Evolutionary conservation across 306 rosid genomes (phyloP), one percentile per base, ranked within the genome.

Genomic region (Canavalia ensiformis): DNA sequence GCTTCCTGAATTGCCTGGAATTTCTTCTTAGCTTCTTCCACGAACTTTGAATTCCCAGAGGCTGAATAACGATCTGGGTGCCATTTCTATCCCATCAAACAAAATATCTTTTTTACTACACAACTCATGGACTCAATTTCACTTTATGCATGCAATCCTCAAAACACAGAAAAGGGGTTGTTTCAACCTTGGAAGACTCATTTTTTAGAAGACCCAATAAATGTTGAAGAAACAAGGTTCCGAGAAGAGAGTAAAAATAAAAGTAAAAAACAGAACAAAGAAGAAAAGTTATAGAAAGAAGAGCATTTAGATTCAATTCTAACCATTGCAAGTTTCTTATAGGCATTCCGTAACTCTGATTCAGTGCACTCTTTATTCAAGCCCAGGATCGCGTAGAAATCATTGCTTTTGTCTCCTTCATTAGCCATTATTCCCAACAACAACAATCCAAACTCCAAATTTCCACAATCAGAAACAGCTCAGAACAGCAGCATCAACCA

Each of bases 11-110:
- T 96, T 8, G 87, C 86, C 85, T 96, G 99, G 42, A 96, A 96
- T 83, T 96, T 93, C 87, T 81, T 89, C 90, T 93, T 96, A 35
- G 99, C 88, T 70, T 96, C 97, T 74, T 96, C 99, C 68, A 86
- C 94, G 69, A 82, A 89, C 88, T 88, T 93, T 7, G 90, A 82
- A 84, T 89, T 91, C 39, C 97, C 95, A 0, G 90, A 65, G 0
- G 97, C 92, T 33, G 97, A 92, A 88, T 94, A 93, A 69, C 99
- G 99, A 93, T 96, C 99, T 33, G 98, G 99, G 81, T 96, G 99
- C 99, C 99, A 96, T 92, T 79, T 93, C 99, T 96, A 83, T 45
- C 52, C 71, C 87, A 85, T 57, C 30, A 69, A 80, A 82, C 46
- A 62, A 82, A 80, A 60, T 1, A 10, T 5, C 51, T 82, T 81